These are phyloP conservation scores for Waitea zeae DNA, from an alignment of 1,284 basidiomycete species.

Conservation along the genomic window DNA sequence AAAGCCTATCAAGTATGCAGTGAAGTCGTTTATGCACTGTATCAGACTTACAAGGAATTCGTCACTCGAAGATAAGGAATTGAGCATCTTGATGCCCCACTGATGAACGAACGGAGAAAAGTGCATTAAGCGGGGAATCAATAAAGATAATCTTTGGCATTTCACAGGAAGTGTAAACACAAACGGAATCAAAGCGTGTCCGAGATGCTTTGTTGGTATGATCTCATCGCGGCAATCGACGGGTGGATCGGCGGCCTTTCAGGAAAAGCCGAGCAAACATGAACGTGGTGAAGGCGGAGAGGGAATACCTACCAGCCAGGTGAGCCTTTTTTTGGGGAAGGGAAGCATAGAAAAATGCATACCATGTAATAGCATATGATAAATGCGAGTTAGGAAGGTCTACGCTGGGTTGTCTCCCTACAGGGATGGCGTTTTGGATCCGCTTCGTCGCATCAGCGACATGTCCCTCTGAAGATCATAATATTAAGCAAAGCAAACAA, in stretches of 20 bases:
- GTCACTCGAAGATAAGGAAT: too few species aligned
- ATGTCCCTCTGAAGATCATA: conserved; percentile 63
- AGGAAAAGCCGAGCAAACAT: conserved; percentile 46
- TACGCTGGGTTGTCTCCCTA: conserved; percentile 74
- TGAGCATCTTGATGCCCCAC: too few species aligned
- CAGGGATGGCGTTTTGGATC: conserved; percentile 62
- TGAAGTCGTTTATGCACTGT: too few species aligned
- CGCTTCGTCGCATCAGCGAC: conserved; percentile 48
- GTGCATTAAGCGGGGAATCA: too few species aligned
- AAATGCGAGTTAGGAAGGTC: conserved; percentile 91
- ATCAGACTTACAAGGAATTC: too few species aligned
- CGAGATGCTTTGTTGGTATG: too few species aligned
- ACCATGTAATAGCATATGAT: conserved; percentile 94
- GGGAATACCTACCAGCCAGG: conserved; percentile 35
- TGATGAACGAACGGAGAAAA: too few species aligned
- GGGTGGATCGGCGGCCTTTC: conserved; percentile 23
- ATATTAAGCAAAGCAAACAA: conserved; percentile 5
- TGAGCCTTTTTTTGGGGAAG: conserved; percentile 3
- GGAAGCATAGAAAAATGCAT: conserved; percentile 16
- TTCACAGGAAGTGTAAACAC: too few species aligned
- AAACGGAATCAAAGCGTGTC: too few species aligned
- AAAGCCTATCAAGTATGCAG: too few species aligned
- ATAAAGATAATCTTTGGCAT: too few species aligned
- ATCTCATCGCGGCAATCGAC: conserved; percentile 16
- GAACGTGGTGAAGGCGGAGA: conserved; percentile 48